Evolutionary conservation across 805 yeast species (phyloP), one percentile per base, ranked within the genome.

Genomic region (Myxozyma udenii): DNA sequence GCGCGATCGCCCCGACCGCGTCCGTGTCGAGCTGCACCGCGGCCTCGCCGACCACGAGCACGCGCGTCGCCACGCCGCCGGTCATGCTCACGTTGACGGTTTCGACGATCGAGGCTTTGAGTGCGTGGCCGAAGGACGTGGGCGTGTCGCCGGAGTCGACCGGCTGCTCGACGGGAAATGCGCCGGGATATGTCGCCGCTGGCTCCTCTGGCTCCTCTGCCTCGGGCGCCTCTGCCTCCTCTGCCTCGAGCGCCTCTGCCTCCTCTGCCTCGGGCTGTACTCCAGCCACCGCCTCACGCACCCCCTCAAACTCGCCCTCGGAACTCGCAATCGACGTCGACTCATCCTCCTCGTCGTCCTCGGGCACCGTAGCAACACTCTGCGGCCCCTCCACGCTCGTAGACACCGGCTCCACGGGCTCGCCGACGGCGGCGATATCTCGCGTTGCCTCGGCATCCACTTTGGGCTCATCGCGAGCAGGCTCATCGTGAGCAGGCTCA

Each of bases 41-140:
- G 60, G 90, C 74, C 70, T 91, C 97, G 46, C 98, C 97, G 49
- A 84, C 76, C 11, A 83, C 75, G 64, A 83, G 81, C 5, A 87
- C 78, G 32, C 79, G 76, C 11, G 68, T 66, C 33, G 83, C 71
- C 40, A 70, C 69, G 18, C 95, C 95, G 63, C 83, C 87, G 57
- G 78, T 80, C 68, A 83, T 83, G 18, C 78, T 75, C 3, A 88
- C 95, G 64, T 81, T 83, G 57, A 87, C 74, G 11, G 85, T 81
- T 70, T 91, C 98, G n/a, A 93, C 90, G 57, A 89, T 73, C 42
- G 95, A 84, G 2, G 90, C 82, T 62, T 84, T 87, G 60, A 91
- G 72, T 1, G 93, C 95, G n/a, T 80, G 77, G 41, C 67, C 65
- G 12, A 77, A 70, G 24, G 78, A 72, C 33, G 83, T 76, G 24